Evolutionary conservation across 2,329 filamentous ascomycete species (phyloP).

Genomic region (Clarireedia homoeocarpa): DNA sequence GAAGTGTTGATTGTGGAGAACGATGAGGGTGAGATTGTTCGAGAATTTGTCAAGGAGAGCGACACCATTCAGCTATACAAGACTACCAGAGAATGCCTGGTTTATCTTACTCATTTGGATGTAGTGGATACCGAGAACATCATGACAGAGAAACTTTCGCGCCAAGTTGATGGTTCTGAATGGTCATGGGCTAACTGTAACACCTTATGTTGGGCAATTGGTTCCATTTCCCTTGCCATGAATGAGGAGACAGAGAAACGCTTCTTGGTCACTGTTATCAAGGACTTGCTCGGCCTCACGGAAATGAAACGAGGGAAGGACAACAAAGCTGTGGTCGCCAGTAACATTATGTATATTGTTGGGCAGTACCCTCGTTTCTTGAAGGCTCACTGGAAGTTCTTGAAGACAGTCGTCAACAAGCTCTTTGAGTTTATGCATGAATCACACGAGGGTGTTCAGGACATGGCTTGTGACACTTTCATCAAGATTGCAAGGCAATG

Average conservation of each 20-base stretch:
- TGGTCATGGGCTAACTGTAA: constrained; percentile 99
- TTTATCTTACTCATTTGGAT: constrained; percentile 95
- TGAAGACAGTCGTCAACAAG: constrained; percentile 99
- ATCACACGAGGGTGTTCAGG: constrained; percentile 97
- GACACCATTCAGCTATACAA: constrained; percentile 99
- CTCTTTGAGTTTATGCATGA: constrained; percentile 99
- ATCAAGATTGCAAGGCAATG: constrained; percentile 99
- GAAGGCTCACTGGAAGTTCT: constrained; percentile 99
- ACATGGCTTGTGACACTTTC: constrained; percentile 99
- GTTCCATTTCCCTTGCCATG: constrained; percentile 97
- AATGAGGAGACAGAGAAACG: constrained; percentile 99
- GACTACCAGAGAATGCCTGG: constrained; percentile 92
- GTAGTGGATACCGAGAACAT: constrained; percentile 97
- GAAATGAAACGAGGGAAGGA: constrained; percentile 99
- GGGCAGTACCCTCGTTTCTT: constrained; percentile 97
- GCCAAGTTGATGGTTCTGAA: constrained; percentile 89
- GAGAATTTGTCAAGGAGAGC: constrained; percentile 98
- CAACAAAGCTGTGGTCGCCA: constrained; percentile 98
- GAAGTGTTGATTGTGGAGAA: constrained; percentile 99
- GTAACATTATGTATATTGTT: constrained; percentile 99
- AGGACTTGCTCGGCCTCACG: constrained; percentile 90
- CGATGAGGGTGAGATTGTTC: constrained; percentile 96
- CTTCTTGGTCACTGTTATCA: constrained; percentile 97
- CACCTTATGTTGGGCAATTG: constrained; percentile 98
- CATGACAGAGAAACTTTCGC: constrained; percentile 96